Evolutionary conservation across 1,284 basidiomycete species (phyloP).

Genomic region (Golubevia sp.): DNA sequence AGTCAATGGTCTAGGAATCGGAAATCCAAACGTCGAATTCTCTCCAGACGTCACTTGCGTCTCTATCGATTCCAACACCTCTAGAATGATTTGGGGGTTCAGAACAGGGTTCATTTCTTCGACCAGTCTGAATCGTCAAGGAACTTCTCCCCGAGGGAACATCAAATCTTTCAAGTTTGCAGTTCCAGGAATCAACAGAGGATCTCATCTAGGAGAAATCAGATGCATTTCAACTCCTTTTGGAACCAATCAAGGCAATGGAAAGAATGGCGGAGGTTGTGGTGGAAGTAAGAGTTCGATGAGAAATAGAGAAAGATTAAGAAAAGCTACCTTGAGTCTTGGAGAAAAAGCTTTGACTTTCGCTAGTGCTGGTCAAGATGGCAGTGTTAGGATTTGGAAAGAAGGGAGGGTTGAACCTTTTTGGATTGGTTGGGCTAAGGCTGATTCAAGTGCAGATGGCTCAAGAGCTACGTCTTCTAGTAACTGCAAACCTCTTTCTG

Average conservation of each 20-base stretch:
- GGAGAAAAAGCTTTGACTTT: slow-evolving; percentile 46
- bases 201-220: no score
- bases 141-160: slow-evolving; percentile 44
- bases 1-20: slow-evolving; percentile 69
- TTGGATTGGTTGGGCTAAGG: slow-evolving; percentile 21
- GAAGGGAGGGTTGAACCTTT: slow-evolving; percentile 31
- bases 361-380: slow-evolving; percentile 49
- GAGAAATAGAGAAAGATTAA: not conserved
- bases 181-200: no score
- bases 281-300: not conserved
- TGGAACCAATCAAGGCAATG: not conserved
- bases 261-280: not conserved
- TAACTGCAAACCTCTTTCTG: slow-evolving; percentile 5
- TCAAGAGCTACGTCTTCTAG: not conserved
- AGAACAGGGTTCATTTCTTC: slow-evolving; percentile 73
- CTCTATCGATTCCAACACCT: slow-evolving; percentile 71
- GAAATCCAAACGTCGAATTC: slow-evolving; percentile 79
- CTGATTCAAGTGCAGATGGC: not conserved
- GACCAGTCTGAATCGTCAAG: slow-evolving; percentile 63
- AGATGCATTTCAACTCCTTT: not conserved
- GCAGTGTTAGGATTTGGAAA: slow-evolving; percentile 49
- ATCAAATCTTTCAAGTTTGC: slow-evolving; percentile 30
- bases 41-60: slow-evolving; percentile 69
- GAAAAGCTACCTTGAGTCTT: slow-evolving; percentile 6
- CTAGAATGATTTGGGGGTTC: slow-evolving; percentile 77